Evolutionary conservation across 371 early-diverging fungal genomes (phyloP), one percentile per base, ranked within the genome.

Genomic region (Actinomortierella ambigua): DNA sequence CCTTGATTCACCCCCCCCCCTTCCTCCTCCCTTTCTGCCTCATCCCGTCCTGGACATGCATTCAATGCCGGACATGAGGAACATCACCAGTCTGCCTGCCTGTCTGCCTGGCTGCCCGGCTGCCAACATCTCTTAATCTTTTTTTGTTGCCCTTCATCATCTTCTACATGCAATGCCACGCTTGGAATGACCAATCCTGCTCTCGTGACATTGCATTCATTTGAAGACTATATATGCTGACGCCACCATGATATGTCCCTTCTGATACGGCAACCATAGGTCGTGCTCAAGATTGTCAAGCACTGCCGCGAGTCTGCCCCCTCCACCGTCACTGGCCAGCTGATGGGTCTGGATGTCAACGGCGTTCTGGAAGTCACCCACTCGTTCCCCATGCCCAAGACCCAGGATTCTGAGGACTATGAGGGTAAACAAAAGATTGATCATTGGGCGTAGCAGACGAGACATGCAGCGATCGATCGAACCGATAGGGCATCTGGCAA

Each of bases 211-310:
- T 8, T 48, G 28, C 15, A 48, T 20, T 28, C 43, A 43, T 23
- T 50, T n/a, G 6, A 0, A 15, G 14, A 40, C 39, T 24, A 34
- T 34, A 34, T 34, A 34, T 34, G 14, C 34, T 34, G 11, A 34
- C 34, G 34, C 34, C 34, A 34, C 34, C 34, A 34, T 34, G 17
- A 13, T 51, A 40, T 9, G 2, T 13, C 2, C 18, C 27, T 46
- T 9, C 4, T 42, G 24, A 7, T 28, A 18, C 6, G 28, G 15
- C 53, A 62, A 50, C 20, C 39, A 47, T 75, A 89, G 90, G 94
- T 90, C 61, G 88, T 95, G 34, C 82, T 97, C 59, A 95, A 97
- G 84, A 96, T 98, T 79, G 87, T 93, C 76, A 97, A 98, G 85
- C 97, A 97, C 81, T 90, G 94, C 79, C 88, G 93, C 55, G 95